Evolutionary conservation across 805 yeast species (phyloP), one percentile per base, ranked within the genome.

Genomic region (Candida odintsovae): DNA sequence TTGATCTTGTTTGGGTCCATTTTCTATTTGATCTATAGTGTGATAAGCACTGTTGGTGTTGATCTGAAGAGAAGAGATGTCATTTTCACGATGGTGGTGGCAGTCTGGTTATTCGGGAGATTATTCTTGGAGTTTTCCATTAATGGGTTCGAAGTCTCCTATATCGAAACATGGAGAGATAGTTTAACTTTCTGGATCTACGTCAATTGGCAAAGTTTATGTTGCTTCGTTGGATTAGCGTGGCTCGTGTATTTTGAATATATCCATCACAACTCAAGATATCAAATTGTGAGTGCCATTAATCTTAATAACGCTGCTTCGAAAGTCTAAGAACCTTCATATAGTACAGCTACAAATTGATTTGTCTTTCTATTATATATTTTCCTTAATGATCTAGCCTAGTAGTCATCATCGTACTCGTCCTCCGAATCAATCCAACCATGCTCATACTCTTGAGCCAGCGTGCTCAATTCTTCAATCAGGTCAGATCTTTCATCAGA

Each of bases 401-500:
- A 50, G 38, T 55, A 57, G 41, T 66, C 71, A 45, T 68, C 72
- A n/a, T 70, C 72, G 33, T 69, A 68, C 22, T 58, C 63, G n/a
- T 67, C 71, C 28, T 57, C 52, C 41, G 48, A 44, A 21, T 68
- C 72, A 13, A 70, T 74, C 53, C 74, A 78, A 0, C 84, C 85
- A 48, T 63, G 61, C 38, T 75, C 77, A 52, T 79, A 82, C 44
- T 71, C 75, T 3, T 65, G 62, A 1, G 74, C 71, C 38, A 77
- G 44, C 3, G 62, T 59, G 3, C 70, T 73, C 10, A 82, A 51
- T 20, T 71, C 70, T 38, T 81, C 82, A 12, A 74, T 67, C 42
- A 79, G 56, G 38, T 78, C 83, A 38, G 74, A 79, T 49, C 79
- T 66, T 33, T 78, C 84, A 49, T 78, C 84, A 13, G 60, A 40